A percentile compares a stretch with the other conserved stretches of the same genome.
phyloP scores from a whole-genome alignment of 2,329 filamentous ascomycete genomes.

The Hymenoscyphus scutula region DNA sequence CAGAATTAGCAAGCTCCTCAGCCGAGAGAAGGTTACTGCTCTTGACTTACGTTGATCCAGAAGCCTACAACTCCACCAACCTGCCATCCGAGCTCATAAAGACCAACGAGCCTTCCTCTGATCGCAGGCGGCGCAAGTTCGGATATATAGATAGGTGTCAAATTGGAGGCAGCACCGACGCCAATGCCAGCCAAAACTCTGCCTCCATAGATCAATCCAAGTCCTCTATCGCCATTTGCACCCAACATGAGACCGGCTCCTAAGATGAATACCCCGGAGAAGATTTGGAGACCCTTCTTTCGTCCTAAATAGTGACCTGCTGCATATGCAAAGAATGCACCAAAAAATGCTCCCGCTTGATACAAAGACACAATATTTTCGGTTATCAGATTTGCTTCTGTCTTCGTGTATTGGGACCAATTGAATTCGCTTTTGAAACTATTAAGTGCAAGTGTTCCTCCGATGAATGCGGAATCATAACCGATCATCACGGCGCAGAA shows the following conservation, averaged over 20 bases:
- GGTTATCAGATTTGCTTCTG: conserved; percentile 56
- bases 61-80: conserved; percentile 60
- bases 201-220: conserved; percentile 61
- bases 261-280: conserved; percentile 61
- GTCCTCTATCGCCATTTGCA: conserved; percentile 55
- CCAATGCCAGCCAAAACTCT: conserved; percentile 62
- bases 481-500: conserved; percentile 58
- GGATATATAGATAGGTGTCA: conserved; percentile 61
- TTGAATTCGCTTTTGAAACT: conserved; percentile 69
- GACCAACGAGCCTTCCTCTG: conserved; percentile 60
- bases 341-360: conserved; percentile 81
- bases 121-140: conserved; percentile 60
- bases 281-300: conserved; percentile 60
- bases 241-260: conserved; percentile 72
- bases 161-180: conserved; percentile 60
- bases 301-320: conserved; percentile 66
- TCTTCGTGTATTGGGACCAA: conserved; percentile 41
- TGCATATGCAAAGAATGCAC: conserved; percentile 64
- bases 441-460: conserved; percentile 67
- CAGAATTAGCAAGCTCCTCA: conserved; percentile 40
- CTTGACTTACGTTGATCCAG: conserved; percentile 52
- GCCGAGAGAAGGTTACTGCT: conserved; percentile 36
- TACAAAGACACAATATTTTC: conserved; percentile 78
- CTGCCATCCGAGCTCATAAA: conserved; percentile 65
- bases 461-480: conserved; percentile 72